Conservation (phyloP, 352 stramenopile species). For the Plasmopara viticola region DNA sequence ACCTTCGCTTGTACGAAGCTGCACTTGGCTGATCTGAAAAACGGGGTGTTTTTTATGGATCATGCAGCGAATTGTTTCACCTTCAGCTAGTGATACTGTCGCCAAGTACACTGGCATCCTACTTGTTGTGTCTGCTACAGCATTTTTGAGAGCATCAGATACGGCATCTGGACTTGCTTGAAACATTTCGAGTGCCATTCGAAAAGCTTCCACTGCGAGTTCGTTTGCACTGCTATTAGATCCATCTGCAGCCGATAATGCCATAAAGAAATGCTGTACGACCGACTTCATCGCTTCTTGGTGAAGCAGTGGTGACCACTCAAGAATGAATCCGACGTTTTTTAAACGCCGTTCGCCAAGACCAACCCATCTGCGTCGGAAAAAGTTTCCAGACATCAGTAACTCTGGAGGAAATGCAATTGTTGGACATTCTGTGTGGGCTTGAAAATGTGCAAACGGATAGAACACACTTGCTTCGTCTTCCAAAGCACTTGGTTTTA, state of each 20-base stretch:
- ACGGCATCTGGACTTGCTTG: constrained; percentile 19
- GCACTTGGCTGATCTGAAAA: constrained; percentile 59
- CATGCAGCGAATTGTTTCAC: constrained; percentile 94
- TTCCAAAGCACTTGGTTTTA: constrained; percentile 19
- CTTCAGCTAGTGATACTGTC: constrained; percentile 94
- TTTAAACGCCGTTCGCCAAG: constrained; percentile 83
- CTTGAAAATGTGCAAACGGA: constrained; percentile 65
- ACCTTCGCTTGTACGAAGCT: constrained; percentile 73
- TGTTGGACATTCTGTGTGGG: constrained; percentile 59
- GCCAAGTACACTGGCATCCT: constrained; percentile 85
- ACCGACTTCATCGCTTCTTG: constrained; percentile 70
- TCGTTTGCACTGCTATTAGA: constrained; percentile 45
- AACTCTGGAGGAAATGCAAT: constrained; percentile 66
- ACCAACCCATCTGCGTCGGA: constrained; percentile 81
- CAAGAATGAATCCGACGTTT: constrained; percentile 83
- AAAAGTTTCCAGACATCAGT: constrained; percentile 87
- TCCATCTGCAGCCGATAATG: constrained; percentile 27
- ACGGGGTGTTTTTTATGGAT: constrained; percentile 89
- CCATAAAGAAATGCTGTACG: constrained; percentile 59
- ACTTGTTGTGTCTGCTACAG: constrained; percentile 31
- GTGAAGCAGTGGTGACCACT: constrained; percentile 75
- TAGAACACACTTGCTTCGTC: constrained; percentile 74
- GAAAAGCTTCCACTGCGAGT: constrained; percentile 51
- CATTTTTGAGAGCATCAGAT: constrained; percentile 30
- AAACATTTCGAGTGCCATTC: constrained; percentile 27